Evolutionary conservation across 345 rosid genomes (phyloP).

Genomic region (Brassica cretica): DNA sequence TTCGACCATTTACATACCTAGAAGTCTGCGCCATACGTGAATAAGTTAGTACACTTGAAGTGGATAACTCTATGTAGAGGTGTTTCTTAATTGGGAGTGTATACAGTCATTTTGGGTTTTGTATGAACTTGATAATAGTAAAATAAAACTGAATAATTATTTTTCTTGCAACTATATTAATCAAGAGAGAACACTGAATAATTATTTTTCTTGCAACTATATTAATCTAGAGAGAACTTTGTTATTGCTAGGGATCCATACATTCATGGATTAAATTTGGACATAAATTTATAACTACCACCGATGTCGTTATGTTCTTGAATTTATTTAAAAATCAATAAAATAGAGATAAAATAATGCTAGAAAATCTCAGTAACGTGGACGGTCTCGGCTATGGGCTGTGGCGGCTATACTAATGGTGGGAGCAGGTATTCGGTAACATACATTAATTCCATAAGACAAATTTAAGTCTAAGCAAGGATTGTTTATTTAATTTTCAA

Average conservation of each 20-base stretch:
- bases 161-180: neutral
- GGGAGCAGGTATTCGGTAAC: constrained; percentile 24
- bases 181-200: neutral
- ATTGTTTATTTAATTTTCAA: neutral
- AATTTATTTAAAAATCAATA: neutral
- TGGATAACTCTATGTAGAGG: neutral
- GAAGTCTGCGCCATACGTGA: neutral
- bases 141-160: neutral
- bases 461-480: constrained; percentile 1
- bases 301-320: constrained; percentile 33
- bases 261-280: neutral
- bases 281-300: neutral
- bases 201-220: neutral
- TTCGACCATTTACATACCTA: neutral
- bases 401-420: constrained; percentile 32
- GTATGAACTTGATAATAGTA: neutral
- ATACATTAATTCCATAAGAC: constrained; percentile 12
- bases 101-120: neutral
- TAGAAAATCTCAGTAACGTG: constrained; percentile 21
- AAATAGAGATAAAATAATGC: constrained; percentile 9
- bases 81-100: neutral
- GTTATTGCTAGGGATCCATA: constrained; percentile 1
- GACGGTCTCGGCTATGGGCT: constrained; percentile 24
- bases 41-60: neutral
- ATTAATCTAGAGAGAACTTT: neutral